phyloP scores from a whole-genome alignment of 1,284 basidiomycete genomes.

The Microbotryum intermedium region DNA sequence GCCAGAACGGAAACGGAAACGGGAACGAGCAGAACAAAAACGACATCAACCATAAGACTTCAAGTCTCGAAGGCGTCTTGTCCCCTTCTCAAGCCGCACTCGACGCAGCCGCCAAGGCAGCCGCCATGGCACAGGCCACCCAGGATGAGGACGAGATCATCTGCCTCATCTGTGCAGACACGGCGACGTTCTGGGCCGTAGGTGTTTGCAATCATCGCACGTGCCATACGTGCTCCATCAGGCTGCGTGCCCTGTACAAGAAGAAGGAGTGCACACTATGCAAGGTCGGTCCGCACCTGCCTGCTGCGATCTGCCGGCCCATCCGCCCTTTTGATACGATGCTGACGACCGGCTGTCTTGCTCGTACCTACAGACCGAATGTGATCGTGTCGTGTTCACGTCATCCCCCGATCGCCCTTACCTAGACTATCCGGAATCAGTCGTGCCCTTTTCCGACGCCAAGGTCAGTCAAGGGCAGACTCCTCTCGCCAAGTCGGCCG shows the following conservation, averaged over 20 bases:
- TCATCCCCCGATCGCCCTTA: slow-evolving; percentile 50
- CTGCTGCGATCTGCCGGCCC: background rate
- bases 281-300: slow-evolving; percentile 53
- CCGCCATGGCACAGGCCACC: background rate
- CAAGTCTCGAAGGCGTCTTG: background rate
- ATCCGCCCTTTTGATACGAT: background rate
- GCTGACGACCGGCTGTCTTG: background rate
- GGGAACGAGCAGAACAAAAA: background rate
- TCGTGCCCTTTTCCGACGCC: slow-evolving; percentile 57
- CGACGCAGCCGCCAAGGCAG: background rate
- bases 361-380: slow-evolving; percentile 53
- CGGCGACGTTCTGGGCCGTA: slow-evolving; percentile 79
- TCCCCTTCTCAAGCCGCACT: background rate
- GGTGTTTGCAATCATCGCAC: slow-evolving; percentile 87
- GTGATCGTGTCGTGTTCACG: slow-evolving; percentile 74
- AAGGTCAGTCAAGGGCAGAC: slow-evolving; percentile 40
- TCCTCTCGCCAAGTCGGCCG: background rate
- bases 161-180: slow-evolving; percentile 96
- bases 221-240: slow-evolving; percentile 83
- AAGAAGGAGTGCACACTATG: slow-evolving; percentile 81
- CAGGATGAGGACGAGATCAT: slow-evolving; percentile 44
- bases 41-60: no score
- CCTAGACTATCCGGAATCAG: slow-evolving; percentile 52
- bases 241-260: slow-evolving; percentile 89
- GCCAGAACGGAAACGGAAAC: background rate